These are phyloP conservation scores for Leonotis leonurus DNA, from an alignment of 257 asterid species.

Conservation along the genomic window DNA sequence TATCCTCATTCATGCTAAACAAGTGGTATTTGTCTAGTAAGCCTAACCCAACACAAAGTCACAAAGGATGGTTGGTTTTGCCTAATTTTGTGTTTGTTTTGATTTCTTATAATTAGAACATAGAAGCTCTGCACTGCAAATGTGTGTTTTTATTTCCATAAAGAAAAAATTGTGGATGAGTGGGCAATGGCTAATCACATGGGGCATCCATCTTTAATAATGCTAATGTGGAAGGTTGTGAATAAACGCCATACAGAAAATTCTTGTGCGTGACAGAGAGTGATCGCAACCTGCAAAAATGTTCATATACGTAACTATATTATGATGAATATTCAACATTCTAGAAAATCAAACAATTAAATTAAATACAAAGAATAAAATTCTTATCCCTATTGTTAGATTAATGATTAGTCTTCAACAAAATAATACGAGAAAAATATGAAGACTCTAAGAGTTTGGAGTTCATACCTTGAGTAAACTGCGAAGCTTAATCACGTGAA, in stretches of 20 bases:
- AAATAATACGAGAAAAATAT: too few relatives aligned
- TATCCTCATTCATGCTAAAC: not conserved
- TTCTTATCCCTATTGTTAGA: too few relatives aligned
- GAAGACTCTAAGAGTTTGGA: too few relatives aligned
- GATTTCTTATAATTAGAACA: not conserved
- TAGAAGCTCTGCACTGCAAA: too few relatives aligned
- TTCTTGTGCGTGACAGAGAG: not conserved
- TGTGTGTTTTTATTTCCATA: too few relatives aligned
- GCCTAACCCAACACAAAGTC: not conserved
- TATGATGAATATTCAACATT: conserved; percentile 1
- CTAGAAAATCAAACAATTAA: not conserved
- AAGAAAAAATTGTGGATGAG: not conserved
- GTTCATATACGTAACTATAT: not conserved
- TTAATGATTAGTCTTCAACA: too few relatives aligned
- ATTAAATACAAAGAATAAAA: not conserved
- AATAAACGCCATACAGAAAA: not conserved
- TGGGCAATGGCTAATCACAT: not conserved
- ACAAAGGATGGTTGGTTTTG: too few relatives aligned
- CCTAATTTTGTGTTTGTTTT: not conserved
- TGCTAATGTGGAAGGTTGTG: not conserved
- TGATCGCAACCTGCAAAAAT: not conserved
- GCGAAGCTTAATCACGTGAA: too few relatives aligned
- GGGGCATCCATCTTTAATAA: too few relatives aligned
- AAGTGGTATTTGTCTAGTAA: not conserved
- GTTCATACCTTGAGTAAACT: too few relatives aligned